These are phyloP conservation scores for Apiospora phragmitis DNA, from an alignment of 2,329 filamentous ascomycete genomes.

Conservation along the genomic window DNA sequence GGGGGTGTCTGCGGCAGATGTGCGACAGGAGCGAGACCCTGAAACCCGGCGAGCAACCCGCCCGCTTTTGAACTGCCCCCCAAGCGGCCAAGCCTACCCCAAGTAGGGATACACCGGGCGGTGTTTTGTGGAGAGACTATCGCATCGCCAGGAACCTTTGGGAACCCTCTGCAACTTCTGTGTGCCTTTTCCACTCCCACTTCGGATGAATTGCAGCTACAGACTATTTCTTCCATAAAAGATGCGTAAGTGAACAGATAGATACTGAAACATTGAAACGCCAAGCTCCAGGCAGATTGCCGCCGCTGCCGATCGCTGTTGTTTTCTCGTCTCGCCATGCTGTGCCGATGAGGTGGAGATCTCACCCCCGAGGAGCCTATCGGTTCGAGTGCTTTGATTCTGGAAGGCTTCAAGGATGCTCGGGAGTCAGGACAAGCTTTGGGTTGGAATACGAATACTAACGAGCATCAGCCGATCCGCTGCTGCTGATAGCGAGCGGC, in stretches of 20 bases:
- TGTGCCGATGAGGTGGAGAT: background rate
- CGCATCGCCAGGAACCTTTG: background rate
- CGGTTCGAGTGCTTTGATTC: background rate
- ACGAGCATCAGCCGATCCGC: background rate
- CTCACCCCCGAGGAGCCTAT: background rate
- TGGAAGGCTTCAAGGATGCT: background rate
- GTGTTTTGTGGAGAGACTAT: background rate
- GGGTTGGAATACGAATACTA: constrained; percentile 1
- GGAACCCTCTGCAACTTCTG: background rate
- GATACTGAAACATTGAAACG: background rate
- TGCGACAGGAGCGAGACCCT: constrained; percentile 2
- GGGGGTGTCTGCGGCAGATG: constrained; percentile 1
- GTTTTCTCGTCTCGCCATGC: background rate
- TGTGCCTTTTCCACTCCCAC: background rate
- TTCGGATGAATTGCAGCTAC: background rate
- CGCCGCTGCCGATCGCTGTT: background rate
- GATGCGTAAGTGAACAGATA: background rate
- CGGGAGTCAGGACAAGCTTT: background rate
- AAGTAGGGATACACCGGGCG: background rate
- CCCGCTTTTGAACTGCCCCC: background rate
- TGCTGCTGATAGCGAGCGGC: background rate
- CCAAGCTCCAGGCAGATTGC: background rate
- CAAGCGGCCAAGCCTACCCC: background rate
- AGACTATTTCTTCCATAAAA: too few relatives aligned
- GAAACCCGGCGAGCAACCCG: background rate